Evolutionary conservation across 2,329 filamentous ascomycete species (phyloP), one percentile per base, ranked within the genome.

Genomic region (Ophiostoma angusticollis): DNA sequence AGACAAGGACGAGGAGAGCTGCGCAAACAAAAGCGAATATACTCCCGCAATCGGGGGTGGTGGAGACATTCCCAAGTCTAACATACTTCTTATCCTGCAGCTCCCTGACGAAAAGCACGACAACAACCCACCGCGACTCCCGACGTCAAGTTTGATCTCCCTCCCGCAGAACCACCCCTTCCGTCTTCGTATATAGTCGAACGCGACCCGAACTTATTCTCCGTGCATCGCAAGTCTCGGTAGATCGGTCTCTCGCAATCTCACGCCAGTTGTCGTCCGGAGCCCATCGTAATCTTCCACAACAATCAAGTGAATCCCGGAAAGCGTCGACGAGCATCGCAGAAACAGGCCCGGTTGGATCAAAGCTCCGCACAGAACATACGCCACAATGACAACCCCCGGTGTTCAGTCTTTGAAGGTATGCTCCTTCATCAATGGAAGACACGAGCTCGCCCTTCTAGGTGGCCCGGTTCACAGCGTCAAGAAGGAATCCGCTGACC

Each of bases 371-470:
- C 32, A n/a, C 33, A 35, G 19, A 12, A 8, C 18, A n/a, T 30
- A 28, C 21, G 7, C 14, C 42, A 80, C 74, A 70, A 89, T 89
- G 72, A 80, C 83, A 55, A 78, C 80, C 61, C 81, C 80, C 45
- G 82, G 82, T 55, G 89, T 87, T 56, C 84, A 93, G 67, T 93
- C 84, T 52, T 67, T 93, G 58, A 93, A 94, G 84, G 85, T 91
- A 67, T 51, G 68, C 13, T 22, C 18, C 14, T 8, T 4, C 12
- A 6, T 33, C n/a, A 18, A 25, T 5, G 18, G 14, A 27, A 13
- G 17, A 32, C 18, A 14, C 25, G 4, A 33, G 12, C 11, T 5
- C n/a, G n/a, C n/a, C n/a, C n/a, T n/a, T n/a, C n/a, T n/a, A n/a
- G n/a, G n/a, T n/a, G n/a, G n/a, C n/a, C n/a, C n/a, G n/a, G n/a